These are phyloP conservation scores for Emergomyces africanus DNA, from an alignment of 2,329 filamentous ascomycete species.

Conservation along the genomic window DNA sequence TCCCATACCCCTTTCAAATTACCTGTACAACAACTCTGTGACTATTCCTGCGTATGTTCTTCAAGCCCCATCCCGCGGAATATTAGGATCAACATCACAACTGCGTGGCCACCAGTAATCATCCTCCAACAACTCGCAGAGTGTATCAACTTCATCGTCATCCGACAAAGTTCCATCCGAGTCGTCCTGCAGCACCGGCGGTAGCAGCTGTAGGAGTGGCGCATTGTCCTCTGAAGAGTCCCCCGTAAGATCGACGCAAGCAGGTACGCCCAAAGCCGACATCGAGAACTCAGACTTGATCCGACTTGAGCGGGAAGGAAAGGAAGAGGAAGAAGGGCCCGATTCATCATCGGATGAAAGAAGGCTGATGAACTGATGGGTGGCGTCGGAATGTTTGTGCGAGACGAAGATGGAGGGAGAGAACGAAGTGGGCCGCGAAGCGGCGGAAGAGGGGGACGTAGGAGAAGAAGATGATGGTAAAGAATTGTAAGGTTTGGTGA, in stretches of 20 bases:
- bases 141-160: background rate
- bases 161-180: conserved; percentile 1
- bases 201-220: background rate
- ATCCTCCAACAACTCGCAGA: conserved; percentile 6
- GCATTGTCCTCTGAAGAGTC: background rate
- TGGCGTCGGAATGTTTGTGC: background rate
- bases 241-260: background rate
- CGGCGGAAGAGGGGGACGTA: background rate
- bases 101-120: conserved; percentile 11
- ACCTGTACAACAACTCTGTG: background rate
- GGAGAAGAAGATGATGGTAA: background rate
- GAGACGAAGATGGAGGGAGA: background rate
- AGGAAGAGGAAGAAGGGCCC: background rate
- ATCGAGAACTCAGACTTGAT: background rate
- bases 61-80: background rate
- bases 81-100: conserved; percentile 8
- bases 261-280: background rate
- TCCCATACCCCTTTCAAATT: background rate
- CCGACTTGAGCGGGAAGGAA: background rate
- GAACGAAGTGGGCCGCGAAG: background rate
- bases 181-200: background rate
- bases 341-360: background rate
- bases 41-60: background rate
- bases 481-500: background rate
- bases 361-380: background rate